Percentiles rank a stretch among this genome's conserved stretches.
Evolutionary conservation across 768 basidiomycete species (phyloP).

Genomic region (Lactarius pseudohatsudake): DNA sequence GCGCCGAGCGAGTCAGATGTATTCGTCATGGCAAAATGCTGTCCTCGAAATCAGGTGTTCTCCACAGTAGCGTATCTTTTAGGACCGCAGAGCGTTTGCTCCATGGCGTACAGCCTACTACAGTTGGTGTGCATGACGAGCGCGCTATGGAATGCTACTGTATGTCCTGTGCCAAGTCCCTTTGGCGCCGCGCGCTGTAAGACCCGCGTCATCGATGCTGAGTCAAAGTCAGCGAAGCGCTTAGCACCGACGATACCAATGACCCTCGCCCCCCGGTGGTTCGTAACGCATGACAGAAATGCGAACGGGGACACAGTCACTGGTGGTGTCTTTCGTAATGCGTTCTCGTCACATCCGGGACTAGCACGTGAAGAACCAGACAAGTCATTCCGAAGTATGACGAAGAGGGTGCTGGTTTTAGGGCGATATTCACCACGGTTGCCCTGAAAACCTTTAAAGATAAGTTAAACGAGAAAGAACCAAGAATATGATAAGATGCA

Average conservation of each 20-base stretch:
- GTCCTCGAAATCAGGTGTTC: neutral
- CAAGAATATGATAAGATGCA: neutral
- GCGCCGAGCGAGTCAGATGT: neutral
- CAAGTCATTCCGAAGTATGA: neutral
- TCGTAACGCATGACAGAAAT: neutral
- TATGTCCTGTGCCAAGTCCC: neutral
- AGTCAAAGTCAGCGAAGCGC: conserved; percentile 12
- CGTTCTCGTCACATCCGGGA: neutral
- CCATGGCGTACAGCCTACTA: conserved; percentile 11
- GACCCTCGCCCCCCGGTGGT: neutral
- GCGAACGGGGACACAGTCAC: neutral
- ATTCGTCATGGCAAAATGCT: neutral
- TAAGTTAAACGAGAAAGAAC: neutral
- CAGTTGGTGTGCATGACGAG: neutral
- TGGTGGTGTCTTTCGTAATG: neutral
- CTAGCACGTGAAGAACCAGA: neutral
- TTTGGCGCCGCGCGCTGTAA: neutral
- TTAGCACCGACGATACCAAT: neutral
- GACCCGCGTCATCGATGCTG: neutral
- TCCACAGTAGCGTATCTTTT: neutral
- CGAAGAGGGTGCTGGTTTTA: neutral
- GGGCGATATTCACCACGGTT: neutral
- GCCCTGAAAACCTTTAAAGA: neutral
- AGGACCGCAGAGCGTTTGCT: neutral
- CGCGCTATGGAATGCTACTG: neutral